Percentiles rank a stretch among this genome's conserved stretches.
phyloP scores from a whole-genome alignment of 768 basidiomycete species.

The Clitopilus passeckerianus region DNA sequence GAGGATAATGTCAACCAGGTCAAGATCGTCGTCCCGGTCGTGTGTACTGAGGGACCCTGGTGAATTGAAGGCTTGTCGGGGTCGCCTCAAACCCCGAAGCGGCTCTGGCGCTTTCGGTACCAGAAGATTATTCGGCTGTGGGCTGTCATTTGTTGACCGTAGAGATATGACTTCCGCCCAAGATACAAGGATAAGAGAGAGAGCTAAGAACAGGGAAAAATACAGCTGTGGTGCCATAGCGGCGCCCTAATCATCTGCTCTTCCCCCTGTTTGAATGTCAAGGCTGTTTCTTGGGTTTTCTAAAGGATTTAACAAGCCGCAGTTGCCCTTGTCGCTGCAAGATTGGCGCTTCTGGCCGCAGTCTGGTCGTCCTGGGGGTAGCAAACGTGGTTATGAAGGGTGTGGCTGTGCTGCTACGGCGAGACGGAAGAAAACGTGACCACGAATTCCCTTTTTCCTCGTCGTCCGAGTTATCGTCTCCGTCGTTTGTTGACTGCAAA shows the following conservation, averaged over 20 bases:
- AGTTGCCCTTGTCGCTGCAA: background rate
- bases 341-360: background rate
- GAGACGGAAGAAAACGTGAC: background rate
- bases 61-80: background rate
- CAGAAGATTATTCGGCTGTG: background rate
- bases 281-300: background rate
- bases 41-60: background rate
- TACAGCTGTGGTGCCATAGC: background rate
- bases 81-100: background rate
- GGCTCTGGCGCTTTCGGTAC: background rate
- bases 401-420: background rate
- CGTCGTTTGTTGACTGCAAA: background rate
- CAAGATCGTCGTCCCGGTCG: constrained; percentile 38
- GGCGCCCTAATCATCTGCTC: background rate
- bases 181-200: background rate
- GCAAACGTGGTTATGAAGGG: background rate
- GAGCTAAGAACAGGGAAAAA: background rate
- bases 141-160: background rate
- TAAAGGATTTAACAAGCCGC: background rate
- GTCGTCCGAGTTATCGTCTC: background rate
- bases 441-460: background rate
- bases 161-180: background rate
- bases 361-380: background rate
- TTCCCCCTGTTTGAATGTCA: background rate
- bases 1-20: constrained; percentile 79